A percentile compares a stretch with the other conserved stretches of the same genome.
Conservation (phyloP, 1,139 yeast genomes). For the Hyphopichia khmerensis region DNA sequence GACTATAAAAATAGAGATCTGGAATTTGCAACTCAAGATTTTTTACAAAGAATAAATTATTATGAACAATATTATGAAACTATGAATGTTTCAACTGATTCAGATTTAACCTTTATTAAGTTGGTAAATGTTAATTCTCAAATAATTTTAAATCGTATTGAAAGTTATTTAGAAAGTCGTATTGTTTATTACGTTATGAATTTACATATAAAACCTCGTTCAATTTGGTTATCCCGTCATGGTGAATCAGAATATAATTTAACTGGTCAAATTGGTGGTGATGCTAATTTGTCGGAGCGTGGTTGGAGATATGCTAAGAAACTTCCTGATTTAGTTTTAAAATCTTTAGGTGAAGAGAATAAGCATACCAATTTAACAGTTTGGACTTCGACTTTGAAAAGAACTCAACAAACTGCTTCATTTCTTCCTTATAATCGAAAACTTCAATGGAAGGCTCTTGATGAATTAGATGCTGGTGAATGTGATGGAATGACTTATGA, state of each 20-base stretch:
- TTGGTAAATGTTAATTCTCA: constrained; percentile 85
- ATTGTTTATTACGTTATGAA: constrained; percentile 96
- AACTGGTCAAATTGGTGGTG: constrained; percentile 96
- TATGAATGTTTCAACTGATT: constrained; percentile 54
- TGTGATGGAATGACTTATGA: constrained; percentile 93
- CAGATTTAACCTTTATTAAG: constrained; percentile 77
- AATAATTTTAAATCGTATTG: constrained; percentile 82
- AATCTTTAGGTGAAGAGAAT: constrained; percentile 70
- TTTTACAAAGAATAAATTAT: constrained; percentile 66
- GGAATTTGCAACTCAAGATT: constrained; percentile 71
- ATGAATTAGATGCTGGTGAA: constrained; percentile 96
- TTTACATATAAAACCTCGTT: constrained; percentile 85
- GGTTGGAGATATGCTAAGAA: constrained; percentile 84
- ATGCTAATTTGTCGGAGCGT: constrained; percentile 80
- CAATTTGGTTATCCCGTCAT: constrained; percentile 91
- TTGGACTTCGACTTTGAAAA: constrained; percentile 90
- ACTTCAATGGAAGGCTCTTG: constrained; percentile 93
- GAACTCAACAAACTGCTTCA: constrained; percentile 93
- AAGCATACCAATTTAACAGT: constrained; percentile 71
- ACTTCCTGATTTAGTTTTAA: constrained; percentile 73
- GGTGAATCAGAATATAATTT: constrained; percentile 93
- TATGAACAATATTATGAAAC: constrained; percentile 79
- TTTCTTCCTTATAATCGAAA: constrained; percentile 74
- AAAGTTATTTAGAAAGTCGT: constrained; percentile 85
- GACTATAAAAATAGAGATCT: constrained; percentile 76